Conservation (phyloP, 2,329 filamentous ascomycete genomes). For the Zymoseptoria ardabiliae region DNA sequence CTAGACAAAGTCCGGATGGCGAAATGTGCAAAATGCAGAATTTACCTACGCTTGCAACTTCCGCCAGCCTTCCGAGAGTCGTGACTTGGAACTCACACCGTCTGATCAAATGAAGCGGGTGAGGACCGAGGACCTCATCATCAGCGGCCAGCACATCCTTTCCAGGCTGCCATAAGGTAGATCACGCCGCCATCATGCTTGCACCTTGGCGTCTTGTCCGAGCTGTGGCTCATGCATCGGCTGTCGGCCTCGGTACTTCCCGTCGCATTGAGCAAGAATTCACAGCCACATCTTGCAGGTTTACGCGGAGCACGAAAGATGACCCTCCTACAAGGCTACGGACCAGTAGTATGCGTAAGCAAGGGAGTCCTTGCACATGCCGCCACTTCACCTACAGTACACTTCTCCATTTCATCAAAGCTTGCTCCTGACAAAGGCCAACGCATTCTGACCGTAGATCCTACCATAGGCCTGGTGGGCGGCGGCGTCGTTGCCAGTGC, state of each 20-base stretch:
- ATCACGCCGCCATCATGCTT: too few relatives aligned
- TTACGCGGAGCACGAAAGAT: neutral
- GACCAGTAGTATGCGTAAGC: neutral
- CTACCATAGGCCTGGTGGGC: constrained; percentile 56
- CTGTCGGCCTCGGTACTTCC: neutral
- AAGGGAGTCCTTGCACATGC: neutral
- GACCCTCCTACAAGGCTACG: neutral
- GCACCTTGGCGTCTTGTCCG: too few relatives aligned
- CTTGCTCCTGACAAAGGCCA: constrained; percentile 53
- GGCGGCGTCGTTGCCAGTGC: constrained; percentile 53
- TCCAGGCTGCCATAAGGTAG: neutral
- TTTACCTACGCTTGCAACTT: neutral
- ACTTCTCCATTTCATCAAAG: constrained; percentile 22
- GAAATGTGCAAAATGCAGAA: neutral
- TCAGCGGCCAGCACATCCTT: neutral
- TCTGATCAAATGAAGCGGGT: neutral
- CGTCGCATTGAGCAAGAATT: neutral
- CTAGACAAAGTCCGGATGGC: neutral
- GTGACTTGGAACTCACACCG: too few relatives aligned
- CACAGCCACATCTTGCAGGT: neutral
- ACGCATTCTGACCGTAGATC: constrained; percentile 53
- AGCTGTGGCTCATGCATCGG: too few relatives aligned
- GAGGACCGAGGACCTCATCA: too few relatives aligned
- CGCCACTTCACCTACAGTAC: neutral
- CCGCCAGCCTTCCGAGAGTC: neutral